Base-by-base conservation (phyloP, 2,329 filamentous ascomycete species). In the Coniochaeta prunicola region DNA sequence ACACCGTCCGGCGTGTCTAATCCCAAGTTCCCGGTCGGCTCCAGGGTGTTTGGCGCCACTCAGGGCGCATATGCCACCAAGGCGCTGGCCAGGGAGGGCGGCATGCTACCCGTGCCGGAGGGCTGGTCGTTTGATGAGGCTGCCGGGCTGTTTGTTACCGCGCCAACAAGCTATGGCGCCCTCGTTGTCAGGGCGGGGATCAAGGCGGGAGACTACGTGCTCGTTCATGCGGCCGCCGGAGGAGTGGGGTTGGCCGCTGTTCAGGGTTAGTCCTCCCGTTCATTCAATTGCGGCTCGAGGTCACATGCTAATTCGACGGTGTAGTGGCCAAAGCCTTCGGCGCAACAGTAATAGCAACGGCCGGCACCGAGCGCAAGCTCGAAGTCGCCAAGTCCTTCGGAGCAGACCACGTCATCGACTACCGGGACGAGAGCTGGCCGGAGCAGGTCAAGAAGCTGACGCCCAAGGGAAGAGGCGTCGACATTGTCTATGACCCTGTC, bases 401-500 rank as follows among this genome's bases (percentile, higher is more conserved):
- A 30, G 93, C 93, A 2, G 92, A 97, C 73, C 85, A 93, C 71
- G 83, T 84, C 2, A 73, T 97, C 60, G 85, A 93, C 72, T 97
- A 97, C 73, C 80, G 80, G 19, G 80, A 88, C 62, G 70, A 78
- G 2, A 76, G 79, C 58, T 87, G 88, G 80, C 81, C 84, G n/a
- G 77, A 79, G 2, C 73, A 85, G 61, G 91, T 97, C 54, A 90
- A 90, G 76, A 85, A 84, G 65, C 73, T 97, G 60, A 93, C 89
- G 4, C 90, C 90, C 0, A 84, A 85, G 62, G 83, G 83, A 1
- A 73, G 77, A 50, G 85, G 92, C 12, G 92, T 96, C 19, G 92
- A 97, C 73, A 91, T 97, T 57, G 92, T 97, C 24, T 97, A 91
- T 76, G 93, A 97, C 72, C 92, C 93, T 13, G 93, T 97, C 1